Conservation (phyloP, 2,329 filamentous ascomycete genomes). For the Ophioceras dolichostomum region DNA sequence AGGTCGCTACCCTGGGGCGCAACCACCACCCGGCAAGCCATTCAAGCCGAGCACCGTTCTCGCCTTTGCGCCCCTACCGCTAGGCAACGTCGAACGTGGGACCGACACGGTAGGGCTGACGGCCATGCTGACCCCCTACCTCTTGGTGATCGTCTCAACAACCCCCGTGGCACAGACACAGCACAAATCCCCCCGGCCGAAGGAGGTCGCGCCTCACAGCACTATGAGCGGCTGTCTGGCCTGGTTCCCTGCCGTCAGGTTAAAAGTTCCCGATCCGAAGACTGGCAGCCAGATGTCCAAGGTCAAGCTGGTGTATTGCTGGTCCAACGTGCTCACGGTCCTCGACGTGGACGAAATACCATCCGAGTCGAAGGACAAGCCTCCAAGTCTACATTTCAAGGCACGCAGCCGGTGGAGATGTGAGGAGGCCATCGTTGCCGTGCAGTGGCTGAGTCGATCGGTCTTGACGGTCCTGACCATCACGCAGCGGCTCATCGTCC, state of each 20-base stretch:
- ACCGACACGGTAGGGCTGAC: slow-evolving; percentile 85
- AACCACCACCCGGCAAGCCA: slow-evolving; percentile 48
- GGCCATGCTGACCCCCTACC: slow-evolving; percentile 88
- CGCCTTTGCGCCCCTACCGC: slow-evolving; percentile 76
- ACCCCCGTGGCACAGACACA: slow-evolving; percentile 94
- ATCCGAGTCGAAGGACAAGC: slow-evolving; percentile 60
- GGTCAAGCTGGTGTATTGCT: slow-evolving; percentile 90
- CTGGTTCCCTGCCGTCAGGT: slow-evolving; percentile 92
- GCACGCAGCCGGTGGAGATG: slow-evolving; percentile 83
- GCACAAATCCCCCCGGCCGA: slow-evolving; percentile 83
- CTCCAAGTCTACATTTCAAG: slow-evolving; percentile 65
- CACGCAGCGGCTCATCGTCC: slow-evolving; percentile 80
- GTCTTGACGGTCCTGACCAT: slow-evolving; percentile 88
- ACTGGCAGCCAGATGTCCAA: slow-evolving; percentile 59
- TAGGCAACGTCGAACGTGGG: slow-evolving; percentile 85
- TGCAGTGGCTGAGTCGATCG: slow-evolving; percentile 93
- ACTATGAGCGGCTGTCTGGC: slow-evolving; percentile 88
- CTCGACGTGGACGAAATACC: slow-evolving; percentile 72
- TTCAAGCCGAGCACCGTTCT: slow-evolving; percentile 91
- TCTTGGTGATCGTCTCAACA: slow-evolving; percentile 93
- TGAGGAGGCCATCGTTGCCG: slow-evolving; percentile 88
- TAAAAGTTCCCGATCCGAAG: slow-evolving; percentile 62
- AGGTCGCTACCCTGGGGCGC: slow-evolving; percentile 72
- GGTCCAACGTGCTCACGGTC: slow-evolving; percentile 95
- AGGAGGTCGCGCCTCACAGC: slow-evolving; percentile 80